Conservation (phyloP, 768 basidiomycete genomes). For the Tylopilus rubrobrunneus region DNA sequence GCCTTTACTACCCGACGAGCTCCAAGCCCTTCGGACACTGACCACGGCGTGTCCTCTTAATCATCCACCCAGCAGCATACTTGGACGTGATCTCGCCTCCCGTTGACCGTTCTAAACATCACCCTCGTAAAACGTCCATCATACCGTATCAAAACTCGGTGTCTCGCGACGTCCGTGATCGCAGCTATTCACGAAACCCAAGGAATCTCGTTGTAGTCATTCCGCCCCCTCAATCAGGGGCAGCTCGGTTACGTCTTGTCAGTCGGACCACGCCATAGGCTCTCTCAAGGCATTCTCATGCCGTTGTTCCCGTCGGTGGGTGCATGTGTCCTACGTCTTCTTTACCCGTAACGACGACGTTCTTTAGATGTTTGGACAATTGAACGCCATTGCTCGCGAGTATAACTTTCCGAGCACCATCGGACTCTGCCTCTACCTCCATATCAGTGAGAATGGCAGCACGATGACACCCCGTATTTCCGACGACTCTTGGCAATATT, state of each 20-base stretch:
- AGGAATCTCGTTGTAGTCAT: slow-evolving; percentile 64
- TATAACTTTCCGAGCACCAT: slow-evolving; percentile 75
- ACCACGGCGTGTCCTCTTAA: slow-evolving; percentile 7
- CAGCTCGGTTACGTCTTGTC: slow-evolving; percentile 56
- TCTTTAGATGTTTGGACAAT: slow-evolving; percentile 67
- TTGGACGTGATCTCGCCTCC: slow-evolving; percentile 11
- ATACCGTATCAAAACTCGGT: slow-evolving; percentile 53
- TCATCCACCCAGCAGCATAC: slow-evolving; percentile 5
- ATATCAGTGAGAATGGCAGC: slow-evolving; percentile 52
- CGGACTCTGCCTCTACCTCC: slow-evolving; percentile 79
- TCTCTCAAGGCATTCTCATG: slow-evolving; percentile 69
- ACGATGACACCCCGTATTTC: slow-evolving; percentile 67
- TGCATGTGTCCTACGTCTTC: neutral
- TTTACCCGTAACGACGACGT: neutral
- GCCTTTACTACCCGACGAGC: slow-evolving; percentile 22
- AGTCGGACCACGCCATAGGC: slow-evolving; percentile 53
- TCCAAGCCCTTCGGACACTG: slow-evolving; percentile 42
- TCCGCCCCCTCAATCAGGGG: slow-evolving; percentile 61
- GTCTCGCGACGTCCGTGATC: slow-evolving; percentile 45
- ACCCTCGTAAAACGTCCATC: slow-evolving; percentile 45
- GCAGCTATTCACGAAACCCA: slow-evolving; percentile 34
- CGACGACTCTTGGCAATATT: slow-evolving; percentile 70
- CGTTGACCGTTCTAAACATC: no score
- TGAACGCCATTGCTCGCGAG: slow-evolving; percentile 75
- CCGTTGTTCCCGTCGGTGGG: slow-evolving; percentile 69